phyloP scores from a whole-genome alignment of 2,329 filamentous ascomycete species.

The Cladosporium sphaerospermum region DNA sequence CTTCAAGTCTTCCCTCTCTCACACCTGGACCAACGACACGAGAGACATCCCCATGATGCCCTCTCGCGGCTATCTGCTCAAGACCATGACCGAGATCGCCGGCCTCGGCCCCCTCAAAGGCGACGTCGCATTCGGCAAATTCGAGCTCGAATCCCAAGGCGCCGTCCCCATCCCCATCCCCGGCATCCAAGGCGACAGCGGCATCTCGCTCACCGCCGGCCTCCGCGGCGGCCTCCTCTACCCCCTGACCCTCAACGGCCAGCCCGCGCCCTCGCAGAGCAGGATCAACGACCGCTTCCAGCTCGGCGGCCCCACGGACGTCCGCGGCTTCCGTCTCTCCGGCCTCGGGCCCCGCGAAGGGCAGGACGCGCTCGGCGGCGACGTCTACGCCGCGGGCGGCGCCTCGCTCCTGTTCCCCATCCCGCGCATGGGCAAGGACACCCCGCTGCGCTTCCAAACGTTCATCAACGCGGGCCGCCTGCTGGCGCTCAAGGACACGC shows the following conservation, averaged over 20 bases:
- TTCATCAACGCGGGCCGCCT: constrained; percentile 88
- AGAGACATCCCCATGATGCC: constrained; percentile 83
- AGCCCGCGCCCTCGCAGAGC: constrained; percentile 56
- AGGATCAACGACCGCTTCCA: constrained; percentile 92
- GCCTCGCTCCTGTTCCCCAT: constrained; percentile 80
- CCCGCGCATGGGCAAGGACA: constrained; percentile 73
- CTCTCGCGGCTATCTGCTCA: constrained; percentile 71
- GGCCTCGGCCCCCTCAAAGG: constrained; percentile 77
- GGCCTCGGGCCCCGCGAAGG: constrained; percentile 87
- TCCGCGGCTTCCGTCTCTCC: constrained; percentile 85
- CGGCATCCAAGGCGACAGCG: constrained; percentile 61
- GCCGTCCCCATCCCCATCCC: constrained; percentile 69
- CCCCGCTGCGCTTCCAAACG: constrained; percentile 76
- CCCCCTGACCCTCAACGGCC: constrained; percentile 62
- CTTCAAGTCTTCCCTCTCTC: constrained; percentile 79
- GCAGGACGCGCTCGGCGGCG: constrained; percentile 78
- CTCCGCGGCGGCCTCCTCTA: constrained; percentile 77
- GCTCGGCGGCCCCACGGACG: constrained; percentile 88
- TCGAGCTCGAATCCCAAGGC: constrained; percentile 74
- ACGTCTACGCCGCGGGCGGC: constrained; percentile 84
- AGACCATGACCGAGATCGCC: constrained; percentile 74
- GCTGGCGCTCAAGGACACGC: constrained; percentile 60
- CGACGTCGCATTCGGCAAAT: constrained; percentile 90
- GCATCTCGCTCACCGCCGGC: constrained; percentile 76
- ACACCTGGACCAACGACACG: constrained; percentile 72